These are phyloP conservation scores for Myotisia sp. DNA, from an alignment of 2,329 filamentous ascomycete genomes.

Conservation along the genomic window DNA sequence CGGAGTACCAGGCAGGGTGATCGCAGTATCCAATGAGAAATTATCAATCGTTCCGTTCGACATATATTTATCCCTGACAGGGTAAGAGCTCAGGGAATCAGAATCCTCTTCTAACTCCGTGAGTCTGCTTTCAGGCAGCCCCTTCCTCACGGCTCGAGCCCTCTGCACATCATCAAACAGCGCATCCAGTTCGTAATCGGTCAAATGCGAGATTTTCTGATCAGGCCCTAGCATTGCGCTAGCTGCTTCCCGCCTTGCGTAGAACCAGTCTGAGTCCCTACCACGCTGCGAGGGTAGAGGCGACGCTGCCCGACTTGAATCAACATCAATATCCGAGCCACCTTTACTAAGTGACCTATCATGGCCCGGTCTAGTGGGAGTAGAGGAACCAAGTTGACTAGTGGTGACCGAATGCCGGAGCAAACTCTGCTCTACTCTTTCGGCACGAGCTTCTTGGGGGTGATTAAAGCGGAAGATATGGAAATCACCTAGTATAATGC, in stretches of 20 bases:
- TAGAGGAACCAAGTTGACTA: slow-evolving; percentile 50
- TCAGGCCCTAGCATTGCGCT: slow-evolving; percentile 78
- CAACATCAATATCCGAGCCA: slow-evolving; percentile 58
- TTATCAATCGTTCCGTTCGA: slow-evolving; percentile 91
- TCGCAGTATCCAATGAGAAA: slow-evolving; percentile 81
- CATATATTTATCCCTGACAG: slow-evolving; percentile 84
- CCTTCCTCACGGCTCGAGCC: slow-evolving; percentile 70
- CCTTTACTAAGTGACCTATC: slow-evolving; percentile 68
- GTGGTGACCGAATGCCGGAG: slow-evolving; percentile 65
- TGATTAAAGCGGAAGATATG: slow-evolving; percentile 97
- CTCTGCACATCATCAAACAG: slow-evolving; percentile 89
- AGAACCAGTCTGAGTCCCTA: slow-evolving; percentile 85
- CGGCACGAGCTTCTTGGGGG: slow-evolving; percentile 84
- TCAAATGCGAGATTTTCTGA: slow-evolving; percentile 77
- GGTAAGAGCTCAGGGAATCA: slow-evolving; percentile 78
- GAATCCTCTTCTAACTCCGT: slow-evolving; percentile 57
- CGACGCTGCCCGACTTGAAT: slow-evolving; percentile 63
- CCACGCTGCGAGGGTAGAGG: slow-evolving; percentile 54
- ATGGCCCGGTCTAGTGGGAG: slow-evolving; percentile 48
- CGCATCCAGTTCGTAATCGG: slow-evolving; percentile 84
- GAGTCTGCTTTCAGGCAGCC: slow-evolving; percentile 42
- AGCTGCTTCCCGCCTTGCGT: slow-evolving; percentile 85
- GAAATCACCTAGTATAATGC: slow-evolving; percentile 92
- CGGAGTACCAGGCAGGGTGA: slow-evolving; percentile 91
- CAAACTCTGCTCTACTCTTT: slow-evolving; percentile 75